Percentiles rank a stretch among this genome's conserved stretches.
These are phyloP conservation scores for Cryptococcus jaspeensis DNA, from an alignment of 1,284 basidiomycete genomes.

Conservation along the genomic window DNA sequence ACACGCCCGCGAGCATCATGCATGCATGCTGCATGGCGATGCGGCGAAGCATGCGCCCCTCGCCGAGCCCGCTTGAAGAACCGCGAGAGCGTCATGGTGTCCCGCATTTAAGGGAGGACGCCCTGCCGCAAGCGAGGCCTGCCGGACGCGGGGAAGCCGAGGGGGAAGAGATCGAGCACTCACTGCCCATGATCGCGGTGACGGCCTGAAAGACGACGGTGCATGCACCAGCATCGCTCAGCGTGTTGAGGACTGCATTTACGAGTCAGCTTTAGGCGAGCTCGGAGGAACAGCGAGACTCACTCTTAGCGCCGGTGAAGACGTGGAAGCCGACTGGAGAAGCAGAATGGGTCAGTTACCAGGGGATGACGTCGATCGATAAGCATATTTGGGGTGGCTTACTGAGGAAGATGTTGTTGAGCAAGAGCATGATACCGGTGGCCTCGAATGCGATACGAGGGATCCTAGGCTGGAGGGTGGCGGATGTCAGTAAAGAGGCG, in stretches of 20 bases:
- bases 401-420: conserved; percentile 43
- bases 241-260: conserved; percentile 57
- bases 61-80: background rate
- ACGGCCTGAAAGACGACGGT: conserved; percentile 61
- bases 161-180: conserved; percentile 9
- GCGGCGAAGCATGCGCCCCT: too few species aligned
- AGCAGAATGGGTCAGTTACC: background rate
- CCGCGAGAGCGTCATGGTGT: too few species aligned
- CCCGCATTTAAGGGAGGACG: background rate
- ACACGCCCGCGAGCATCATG: too few species aligned
- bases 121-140: background rate
- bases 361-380: background rate
- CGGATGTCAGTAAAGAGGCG: background rate
- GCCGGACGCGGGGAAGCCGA: too few species aligned
- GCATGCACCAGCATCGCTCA: conserved; percentile 59
- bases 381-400: background rate
- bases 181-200: conserved; percentile 46
- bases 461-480: conserved; percentile 10
- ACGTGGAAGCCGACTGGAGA: conserved; percentile 48
- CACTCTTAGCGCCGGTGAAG: conserved; percentile 46
- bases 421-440: conserved; percentile 39
- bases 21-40: too few species aligned
- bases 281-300: too few species aligned
- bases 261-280: conserved; percentile 6
- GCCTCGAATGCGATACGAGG: conserved; percentile 39